phyloP scores from a whole-genome alignment of 768 basidiomycete genomes.

The Trametes coccinea region DNA sequence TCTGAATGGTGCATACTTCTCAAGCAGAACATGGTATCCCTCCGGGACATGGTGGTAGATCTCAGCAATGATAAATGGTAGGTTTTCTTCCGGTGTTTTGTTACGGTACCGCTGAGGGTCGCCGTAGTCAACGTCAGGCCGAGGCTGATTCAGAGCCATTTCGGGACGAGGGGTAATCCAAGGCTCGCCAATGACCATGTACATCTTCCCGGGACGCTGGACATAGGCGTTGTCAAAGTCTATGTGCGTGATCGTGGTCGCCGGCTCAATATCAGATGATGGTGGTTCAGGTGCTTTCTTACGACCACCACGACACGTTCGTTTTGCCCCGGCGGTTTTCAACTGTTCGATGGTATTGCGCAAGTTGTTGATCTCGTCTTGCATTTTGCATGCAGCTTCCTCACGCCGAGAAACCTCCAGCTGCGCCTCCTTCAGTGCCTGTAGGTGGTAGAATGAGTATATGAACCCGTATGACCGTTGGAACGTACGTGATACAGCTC shows the following conservation, averaged over 20 bases:
- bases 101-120: neutral
- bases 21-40: neutral
- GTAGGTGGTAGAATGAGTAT: neutral
- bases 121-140: neutral
- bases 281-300: neutral
- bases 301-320: too few relatives aligned
- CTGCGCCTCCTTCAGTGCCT: neutral
- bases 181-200: neutral
- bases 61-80: neutral
- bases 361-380: neutral
- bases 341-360: neutral
- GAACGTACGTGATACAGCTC: too few relatives aligned
- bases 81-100: neutral
- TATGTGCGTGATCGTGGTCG: too few relatives aligned
- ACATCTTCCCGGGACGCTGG: neutral
- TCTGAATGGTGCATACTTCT: neutral
- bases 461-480: too few relatives aligned
- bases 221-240: neutral
- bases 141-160: neutral
- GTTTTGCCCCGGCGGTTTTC: neutral
- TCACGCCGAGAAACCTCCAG: neutral
- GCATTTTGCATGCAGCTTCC: neutral
- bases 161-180: neutral
- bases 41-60: neutral
- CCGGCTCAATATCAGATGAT: too few relatives aligned